Evolutionary conservation across 2,329 filamentous ascomycete species (phyloP), one percentile per base, ranked within the genome.

Genomic region (Lasiodiplodia citricola): DNA sequence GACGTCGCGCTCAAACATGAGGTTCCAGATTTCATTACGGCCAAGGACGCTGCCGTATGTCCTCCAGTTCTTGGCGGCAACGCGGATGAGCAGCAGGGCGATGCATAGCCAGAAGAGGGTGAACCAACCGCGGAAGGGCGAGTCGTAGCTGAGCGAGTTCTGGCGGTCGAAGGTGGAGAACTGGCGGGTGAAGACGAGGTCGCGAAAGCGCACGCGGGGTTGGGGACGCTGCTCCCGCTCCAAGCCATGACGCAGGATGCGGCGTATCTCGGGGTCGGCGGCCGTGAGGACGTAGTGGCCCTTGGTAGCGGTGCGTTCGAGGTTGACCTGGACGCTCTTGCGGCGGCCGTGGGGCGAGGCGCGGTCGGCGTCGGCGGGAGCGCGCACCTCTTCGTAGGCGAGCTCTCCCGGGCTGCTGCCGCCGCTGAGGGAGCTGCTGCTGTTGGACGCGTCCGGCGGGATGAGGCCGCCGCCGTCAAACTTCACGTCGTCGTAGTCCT

Each of bases 111-210:
- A 94, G 77, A 93, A 93, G 0, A 95, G 82, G 0, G 90, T 92
- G 74, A 92, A 94, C 81, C 94, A 94, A 37, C 92, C 92, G 75
- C 91, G 88, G 73, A 94, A 94, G 0, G 90, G 89, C 52, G 89
- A 92, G 58, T 90, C 88, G 3, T 87, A 85, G 2, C 87, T 87
- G 1, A 82, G 81, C 5, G 86, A 84, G 74, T 93, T 94, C 71
- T 92, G 88, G 13, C 90, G 85, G 77, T 94, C 92, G 76, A 94
- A 94, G 0, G 90, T 86, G 6, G 90, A 92, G 74, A 93, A 92
- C 70, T 90, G 89, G 28, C 87, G 84, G 0, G 90, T 93, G 75
- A 94, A 94, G 64, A 92, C 87, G 55, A 92, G 80, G 73, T 91
- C 84, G 67, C 84, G 78, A 55, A 86, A 80, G 16, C 78, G 78